Evolutionary conservation across 1,139 yeast genomes (phyloP).

Genomic region (Hanseniaspora uvarum): DNA sequence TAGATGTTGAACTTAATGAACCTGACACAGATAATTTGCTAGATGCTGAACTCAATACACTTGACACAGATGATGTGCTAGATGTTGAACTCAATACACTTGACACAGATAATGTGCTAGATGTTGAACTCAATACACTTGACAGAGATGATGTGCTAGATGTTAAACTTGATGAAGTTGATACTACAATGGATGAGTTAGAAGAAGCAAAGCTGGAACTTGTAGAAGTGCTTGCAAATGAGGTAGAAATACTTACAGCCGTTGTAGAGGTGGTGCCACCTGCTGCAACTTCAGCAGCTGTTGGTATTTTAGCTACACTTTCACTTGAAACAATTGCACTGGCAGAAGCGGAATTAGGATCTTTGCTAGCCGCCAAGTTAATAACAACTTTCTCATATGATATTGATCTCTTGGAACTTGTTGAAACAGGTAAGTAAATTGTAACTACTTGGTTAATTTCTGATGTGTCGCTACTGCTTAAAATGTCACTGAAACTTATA

Average conservation of each 20-base stretch:
- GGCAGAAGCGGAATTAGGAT: background rate
- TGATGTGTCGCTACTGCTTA: background rate
- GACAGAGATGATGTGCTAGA: too few species aligned
- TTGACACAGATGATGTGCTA: too few species aligned
- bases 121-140: too few species aligned
- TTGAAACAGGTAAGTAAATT: constrained; percentile 2
- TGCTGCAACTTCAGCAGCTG: constrained; percentile 1
- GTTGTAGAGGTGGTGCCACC: constrained; percentile 19
- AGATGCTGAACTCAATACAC: too few species aligned
- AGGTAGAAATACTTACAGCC: constrained; percentile 23
- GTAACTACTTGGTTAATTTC: background rate
- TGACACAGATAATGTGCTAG: background rate
- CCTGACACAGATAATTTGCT: too few species aligned
- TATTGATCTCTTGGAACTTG: background rate
- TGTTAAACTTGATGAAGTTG: background rate
- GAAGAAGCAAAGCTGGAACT: background rate
- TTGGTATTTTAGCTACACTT: background rate
- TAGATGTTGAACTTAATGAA: too few species aligned
- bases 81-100: too few species aligned
- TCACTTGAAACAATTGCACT: background rate
- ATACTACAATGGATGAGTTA: background rate
- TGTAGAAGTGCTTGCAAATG: constrained; percentile 14
- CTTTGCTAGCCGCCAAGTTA: background rate
- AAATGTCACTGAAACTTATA: background rate
- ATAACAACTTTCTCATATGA: constrained; percentile 4